Base-by-base conservation (phyloP, 495 filamentous ascomycete species). In the Cercophora samala region DNA sequence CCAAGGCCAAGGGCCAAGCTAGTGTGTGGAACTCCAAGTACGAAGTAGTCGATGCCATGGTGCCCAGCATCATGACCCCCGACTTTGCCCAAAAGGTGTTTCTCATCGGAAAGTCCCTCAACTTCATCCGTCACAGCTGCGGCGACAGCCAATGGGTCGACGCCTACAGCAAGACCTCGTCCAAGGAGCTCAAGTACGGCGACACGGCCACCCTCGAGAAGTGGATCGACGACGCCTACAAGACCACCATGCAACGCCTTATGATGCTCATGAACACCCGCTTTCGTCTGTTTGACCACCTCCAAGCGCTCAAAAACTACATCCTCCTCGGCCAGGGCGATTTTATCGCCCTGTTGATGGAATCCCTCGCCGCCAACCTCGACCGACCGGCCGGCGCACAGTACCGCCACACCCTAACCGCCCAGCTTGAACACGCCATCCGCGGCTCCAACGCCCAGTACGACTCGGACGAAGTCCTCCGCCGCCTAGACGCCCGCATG, bases 21-120 rank as follows among this genome's bases (percentile, higher is more conserved):
- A 96, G 91, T 63, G 96, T 98, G 17, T 99, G 96, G 96, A 93
- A 98, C 74, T 92, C 95, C 74, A 98, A 99, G 73, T 99, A 98
- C 81, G 89, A 90, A 73, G 81, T 98, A 54, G 88, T 91, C 68
- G 86, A 91, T 65, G 80, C 85, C 17, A 94, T 97, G 89, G 88
- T 97, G 21, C 96, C 96, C 5, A 92, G 88, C 42, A 97, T 99
- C 67, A 91, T 97, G 58, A 93, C 91, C 4, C 84, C 88, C 61
- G 91, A 97, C 32, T 97, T 98, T 78, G 92, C 95, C 0, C 90
- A 95, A 64, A 97, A 97, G 72, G 90, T 97, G 22, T 98, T 97
- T 69, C 81, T 98, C 11, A 99, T 98, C 69, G 96, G 96, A 42
- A 99, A 99, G 77, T 96, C 92, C 15, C 80, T 99, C 24, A 99